Evolutionary conservation across 108 stramenopile genomes (phyloP).

Genomic region (Skeletonema menzelii): DNA sequence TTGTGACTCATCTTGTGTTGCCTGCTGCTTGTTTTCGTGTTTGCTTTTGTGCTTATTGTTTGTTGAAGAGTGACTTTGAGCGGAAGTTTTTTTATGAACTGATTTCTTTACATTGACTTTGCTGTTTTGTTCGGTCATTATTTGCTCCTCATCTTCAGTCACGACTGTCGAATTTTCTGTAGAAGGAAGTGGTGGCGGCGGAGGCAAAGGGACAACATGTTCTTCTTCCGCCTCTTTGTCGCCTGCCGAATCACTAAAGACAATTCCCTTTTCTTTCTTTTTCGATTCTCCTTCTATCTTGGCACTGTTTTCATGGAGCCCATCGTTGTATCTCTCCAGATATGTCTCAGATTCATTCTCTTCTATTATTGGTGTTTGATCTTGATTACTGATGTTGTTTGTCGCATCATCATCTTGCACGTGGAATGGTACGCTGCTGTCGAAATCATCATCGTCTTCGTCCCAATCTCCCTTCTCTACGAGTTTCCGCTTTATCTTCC

Average conservation of each 20-base stretch:
- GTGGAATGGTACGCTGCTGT: neutral
- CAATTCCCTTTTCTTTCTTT: neutral
- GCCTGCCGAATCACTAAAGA: neutral
- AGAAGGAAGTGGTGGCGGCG: neutral
- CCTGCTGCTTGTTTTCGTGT: neutral
- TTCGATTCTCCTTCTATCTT: neutral
- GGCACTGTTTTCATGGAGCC: neutral
- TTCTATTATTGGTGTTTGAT: neutral
- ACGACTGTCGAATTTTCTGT: neutral
- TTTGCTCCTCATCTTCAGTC: neutral
- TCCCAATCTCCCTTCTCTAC: neutral
- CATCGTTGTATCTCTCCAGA: neutral
- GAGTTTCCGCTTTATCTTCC: neutral
- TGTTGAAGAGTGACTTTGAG: neutral
- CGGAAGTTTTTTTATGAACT: neutral
- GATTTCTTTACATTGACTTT: neutral
- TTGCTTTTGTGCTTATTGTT: neutral
- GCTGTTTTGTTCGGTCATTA: neutral
- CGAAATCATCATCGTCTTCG: neutral
- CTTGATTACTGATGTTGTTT: neutral
- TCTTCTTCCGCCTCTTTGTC: neutral
- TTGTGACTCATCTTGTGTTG: neutral
- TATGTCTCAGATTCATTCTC: slow-evolving; percentile 1
- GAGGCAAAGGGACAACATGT: neutral
- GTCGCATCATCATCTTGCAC: neutral